Base-by-base conservation (phyloP, 73 alveolate genomes). In the Paramecium octaurelia region DNA sequence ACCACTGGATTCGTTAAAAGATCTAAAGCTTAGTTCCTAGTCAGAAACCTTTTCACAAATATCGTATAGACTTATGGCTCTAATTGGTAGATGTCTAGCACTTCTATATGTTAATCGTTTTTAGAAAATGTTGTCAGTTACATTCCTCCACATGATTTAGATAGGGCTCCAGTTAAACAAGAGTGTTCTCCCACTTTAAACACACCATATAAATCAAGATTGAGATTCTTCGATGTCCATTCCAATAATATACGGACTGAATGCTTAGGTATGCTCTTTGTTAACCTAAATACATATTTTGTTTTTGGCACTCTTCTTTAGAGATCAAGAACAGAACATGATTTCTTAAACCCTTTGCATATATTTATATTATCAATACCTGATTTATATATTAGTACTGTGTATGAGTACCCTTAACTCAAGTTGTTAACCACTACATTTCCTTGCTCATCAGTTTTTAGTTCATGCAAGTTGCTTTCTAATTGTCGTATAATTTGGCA, bases 91-190 rank as follows among this genome's bases (percentile, higher is more conserved):
- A 64, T 27, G 27, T 64, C 84, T 2, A 64, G 20, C 7, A 64
- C 29, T 64, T 64, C 84, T 3, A 64, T 64, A 24, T 64, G 42
- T 64, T 64, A 6, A 34, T 64, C 84, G 6, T 14, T 12, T 64
- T 64, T 31, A 8, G 50, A 31, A 4, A 64, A 27, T 11, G 84
- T 3, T 21, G 42, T 4, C 7, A 64, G 6, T 64, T 64, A 12
- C 84, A 64, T 64, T 64, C 84, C 84, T 64, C 84, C 84, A 64
- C 84, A 64, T 27, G 84, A 64, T 64, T 64, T 64, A 23, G 84
- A 64, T 8, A 64, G 27, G 6, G 84, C 42, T 64, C 84, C 84
- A 23, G 84, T 64, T 64, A 64, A 64, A 64, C 84, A 64, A 9
- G 84, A 3, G 4, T 64, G 46, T 34, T 64, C 84, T 31, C 84